A percentile compares a stretch with the other conserved stretches of the same genome.
Conservation (phyloP, 2,329 filamentous ascomycete species). For the Nothophoma quercina region DNA sequence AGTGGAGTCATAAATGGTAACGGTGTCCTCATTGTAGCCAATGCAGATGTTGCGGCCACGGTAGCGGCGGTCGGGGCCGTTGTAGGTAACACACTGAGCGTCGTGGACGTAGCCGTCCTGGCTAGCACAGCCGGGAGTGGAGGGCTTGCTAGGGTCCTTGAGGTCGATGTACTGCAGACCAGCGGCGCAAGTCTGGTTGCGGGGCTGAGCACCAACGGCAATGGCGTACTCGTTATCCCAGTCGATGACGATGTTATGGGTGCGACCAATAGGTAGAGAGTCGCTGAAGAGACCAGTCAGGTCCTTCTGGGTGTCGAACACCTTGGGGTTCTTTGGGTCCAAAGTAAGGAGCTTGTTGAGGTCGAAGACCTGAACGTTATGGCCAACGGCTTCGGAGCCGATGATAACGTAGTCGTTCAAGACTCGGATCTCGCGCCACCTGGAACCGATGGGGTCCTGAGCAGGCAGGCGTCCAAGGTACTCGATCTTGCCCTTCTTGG, state of each 20-base stretch:
- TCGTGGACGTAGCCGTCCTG: constrained; percentile 68
- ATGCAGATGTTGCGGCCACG: constrained; percentile 62
- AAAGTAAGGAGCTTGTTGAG: constrained; percentile 57
- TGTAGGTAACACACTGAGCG: constrained; percentile 65
- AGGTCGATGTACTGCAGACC: constrained; percentile 67
- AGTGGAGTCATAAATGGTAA: constrained; percentile 62
- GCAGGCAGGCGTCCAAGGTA: constrained; percentile 61
- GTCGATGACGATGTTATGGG: constrained; percentile 51
- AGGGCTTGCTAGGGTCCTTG: constrained; percentile 61
- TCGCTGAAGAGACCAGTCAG: constrained; percentile 38
- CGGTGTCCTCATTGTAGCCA: constrained; percentile 62
- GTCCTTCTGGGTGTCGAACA: constrained; percentile 40
- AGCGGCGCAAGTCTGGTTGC: constrained; percentile 53
- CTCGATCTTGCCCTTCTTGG: constrained; percentile 56
- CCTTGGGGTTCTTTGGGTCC: constrained; percentile 41
- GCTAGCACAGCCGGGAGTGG: constrained; percentile 59
- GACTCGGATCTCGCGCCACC: constrained; percentile 62
- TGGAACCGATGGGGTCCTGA: constrained; percentile 52
- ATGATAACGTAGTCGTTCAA: constrained; percentile 56
- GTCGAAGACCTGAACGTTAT: constrained; percentile 57
- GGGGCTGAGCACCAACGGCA: constrained; percentile 43
- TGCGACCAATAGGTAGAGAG: constrained; percentile 39
- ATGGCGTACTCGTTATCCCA: constrained; percentile 45
- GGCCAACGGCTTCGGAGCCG: constrained; percentile 55
- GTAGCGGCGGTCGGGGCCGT: constrained; percentile 59